These are phyloP conservation scores for Penicillium sp. DNA, from an alignment of 2,329 filamentous ascomycete species.

Conservation along the genomic window DNA sequence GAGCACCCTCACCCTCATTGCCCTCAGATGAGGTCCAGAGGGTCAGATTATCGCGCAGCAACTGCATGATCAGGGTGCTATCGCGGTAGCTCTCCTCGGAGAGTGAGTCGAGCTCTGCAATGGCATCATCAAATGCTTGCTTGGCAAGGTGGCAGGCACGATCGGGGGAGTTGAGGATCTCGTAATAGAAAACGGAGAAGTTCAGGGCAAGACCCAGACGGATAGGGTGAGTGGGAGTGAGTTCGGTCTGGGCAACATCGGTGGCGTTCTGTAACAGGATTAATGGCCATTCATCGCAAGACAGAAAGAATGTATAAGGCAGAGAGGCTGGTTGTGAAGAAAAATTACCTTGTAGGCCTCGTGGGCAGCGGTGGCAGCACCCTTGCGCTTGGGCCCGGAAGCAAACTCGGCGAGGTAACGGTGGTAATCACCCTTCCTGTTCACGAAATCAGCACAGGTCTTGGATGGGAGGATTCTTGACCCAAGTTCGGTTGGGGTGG, in stretches of 20 bases:
- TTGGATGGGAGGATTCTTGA: conserved; percentile 40
- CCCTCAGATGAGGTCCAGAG: conserved; percentile 96
- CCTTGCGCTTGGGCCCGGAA: conserved; percentile 91
- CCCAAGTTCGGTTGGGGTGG: no score
- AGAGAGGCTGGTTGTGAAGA: background rate
- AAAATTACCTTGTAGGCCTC: conserved; percentile 90
- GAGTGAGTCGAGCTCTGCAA: conserved; percentile 95
- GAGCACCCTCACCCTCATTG: conserved; percentile 63
- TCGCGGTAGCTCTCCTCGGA: conserved; percentile 98
- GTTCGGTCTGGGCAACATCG: conserved; percentile 95
- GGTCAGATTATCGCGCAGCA: conserved; percentile 95
- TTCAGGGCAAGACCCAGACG: conserved; percentile 95
- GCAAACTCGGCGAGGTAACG: conserved; percentile 98
- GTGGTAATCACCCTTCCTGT: conserved; percentile 99
- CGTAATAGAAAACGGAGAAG: conserved; percentile 99
- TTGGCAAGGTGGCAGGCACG: conserved; percentile 97
- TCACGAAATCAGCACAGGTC: conserved; percentile 72
- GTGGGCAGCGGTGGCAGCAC: conserved; percentile 87
- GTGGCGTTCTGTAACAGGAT: conserved; percentile 67
- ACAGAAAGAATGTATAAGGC: background rate
- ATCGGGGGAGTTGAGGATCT: conserved; percentile 97
- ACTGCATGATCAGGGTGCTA: conserved; percentile 99
- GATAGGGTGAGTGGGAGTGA: conserved; percentile 96
- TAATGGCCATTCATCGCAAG: background rate
- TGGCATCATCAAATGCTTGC: conserved; percentile 98